These are phyloP conservation scores for Baorangia bicolor DNA, from an alignment of 768 basidiomycete genomes.

Conservation along the genomic window DNA sequence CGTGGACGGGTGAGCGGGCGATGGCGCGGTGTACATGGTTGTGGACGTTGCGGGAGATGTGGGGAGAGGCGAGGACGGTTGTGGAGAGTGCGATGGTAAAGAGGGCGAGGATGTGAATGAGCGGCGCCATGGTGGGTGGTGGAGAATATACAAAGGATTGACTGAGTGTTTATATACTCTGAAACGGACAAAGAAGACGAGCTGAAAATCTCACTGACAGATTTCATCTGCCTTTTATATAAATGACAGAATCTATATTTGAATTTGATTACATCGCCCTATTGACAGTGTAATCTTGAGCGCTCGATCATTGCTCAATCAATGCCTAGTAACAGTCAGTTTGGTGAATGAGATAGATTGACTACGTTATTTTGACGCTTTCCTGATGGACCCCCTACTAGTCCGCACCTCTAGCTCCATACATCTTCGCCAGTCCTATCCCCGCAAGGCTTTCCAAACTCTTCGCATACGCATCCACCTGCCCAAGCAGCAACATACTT, in stretches of 20 bases:
- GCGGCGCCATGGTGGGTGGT: conserved; percentile 31
- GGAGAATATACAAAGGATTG: conserved; percentile 15
- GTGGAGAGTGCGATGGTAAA: conserved; percentile 41
- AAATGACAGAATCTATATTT: background rate
- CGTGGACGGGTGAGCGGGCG: background rate
- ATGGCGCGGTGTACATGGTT: conserved; percentile 22
- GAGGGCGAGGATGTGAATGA: conserved; percentile 44
- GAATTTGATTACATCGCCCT: too few species aligned
- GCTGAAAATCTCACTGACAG: background rate
- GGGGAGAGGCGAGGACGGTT: conserved; percentile 37
- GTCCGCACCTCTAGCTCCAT: conserved; percentile 51
- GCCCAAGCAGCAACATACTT: conserved; percentile 80
- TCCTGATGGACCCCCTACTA: too few species aligned
- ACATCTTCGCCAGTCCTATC: conserved; percentile 79
- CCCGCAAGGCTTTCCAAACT: conserved; percentile 65
- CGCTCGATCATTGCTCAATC: too few species aligned
- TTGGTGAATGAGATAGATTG: too few species aligned
- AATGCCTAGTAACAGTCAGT: too few species aligned
- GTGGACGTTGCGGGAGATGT: conserved; percentile 31
- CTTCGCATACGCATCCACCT: conserved; percentile 84
- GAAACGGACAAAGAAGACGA: background rate
- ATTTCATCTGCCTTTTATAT: too few species aligned
- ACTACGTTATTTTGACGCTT: too few species aligned
- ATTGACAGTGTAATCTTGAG: too few species aligned
- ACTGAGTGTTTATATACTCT: conserved; percentile 9